A percentile compares a stretch with the other conserved stretches of the same genome.
phyloP scores from a whole-genome alignment of 495 filamentous ascomycete species.

The Thermothielavioides terrestris region DNA sequence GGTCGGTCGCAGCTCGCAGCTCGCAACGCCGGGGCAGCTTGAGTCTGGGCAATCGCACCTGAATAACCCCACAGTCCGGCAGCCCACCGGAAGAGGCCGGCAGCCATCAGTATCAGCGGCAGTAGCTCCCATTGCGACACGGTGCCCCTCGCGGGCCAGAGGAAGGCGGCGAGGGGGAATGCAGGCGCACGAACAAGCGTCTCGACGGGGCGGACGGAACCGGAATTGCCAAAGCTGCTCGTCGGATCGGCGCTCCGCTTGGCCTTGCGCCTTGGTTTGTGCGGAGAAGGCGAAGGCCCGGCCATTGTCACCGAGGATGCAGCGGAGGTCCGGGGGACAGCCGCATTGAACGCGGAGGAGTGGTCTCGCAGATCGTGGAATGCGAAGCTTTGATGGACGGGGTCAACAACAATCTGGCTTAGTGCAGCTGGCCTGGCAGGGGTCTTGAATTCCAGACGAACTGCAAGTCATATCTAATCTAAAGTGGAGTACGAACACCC shows the following conservation, averaged over 20 bases:
- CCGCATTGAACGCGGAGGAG: conserved; percentile 16
- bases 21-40: too few species aligned
- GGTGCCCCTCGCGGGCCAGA: conserved; percentile 78
- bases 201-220: conserved; percentile 19
- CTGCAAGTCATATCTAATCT: too few species aligned
- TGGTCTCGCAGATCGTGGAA: not conserved
- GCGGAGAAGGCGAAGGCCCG: conserved; percentile 33
- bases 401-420: conserved; percentile 16
- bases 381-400: not conserved
- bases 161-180: conserved; percentile 82
- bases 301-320: conserved; percentile 35
- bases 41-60: conserved; percentile 57
- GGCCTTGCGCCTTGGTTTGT: conserved; percentile 43
- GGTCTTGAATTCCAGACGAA: too few species aligned
- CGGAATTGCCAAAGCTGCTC: conserved; percentile 15
- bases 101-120: conserved; percentile 77
- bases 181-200: conserved; percentile 38
- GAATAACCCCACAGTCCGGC: conserved; percentile 92
- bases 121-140: conserved; percentile 90
- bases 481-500: too few species aligned
- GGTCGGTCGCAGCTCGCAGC: too few species aligned
- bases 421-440: not conserved
- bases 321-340: conserved; percentile 2
- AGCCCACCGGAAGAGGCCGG: conserved; percentile 88
- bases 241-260: conserved; percentile 30